phyloP scores from a whole-genome alignment of 345 rosid species.

The Nephelium lappaceum region DNA sequence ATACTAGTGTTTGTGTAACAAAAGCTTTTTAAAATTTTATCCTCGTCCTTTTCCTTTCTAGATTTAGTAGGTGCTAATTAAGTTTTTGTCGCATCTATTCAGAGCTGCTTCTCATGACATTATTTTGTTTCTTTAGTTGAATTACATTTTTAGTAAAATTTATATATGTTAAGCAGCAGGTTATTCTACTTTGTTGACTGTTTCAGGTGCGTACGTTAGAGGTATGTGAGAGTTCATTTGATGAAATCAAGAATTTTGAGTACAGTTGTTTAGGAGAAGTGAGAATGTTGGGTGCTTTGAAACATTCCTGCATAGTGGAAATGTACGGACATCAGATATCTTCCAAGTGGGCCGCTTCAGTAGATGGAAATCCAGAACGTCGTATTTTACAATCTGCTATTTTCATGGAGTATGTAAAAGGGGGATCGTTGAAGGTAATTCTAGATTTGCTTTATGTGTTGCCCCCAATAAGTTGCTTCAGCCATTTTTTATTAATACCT shows the following conservation, averaged over 20 bases:
- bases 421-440: slow-evolving; percentile 83
- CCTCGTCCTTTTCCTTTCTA: background rate
- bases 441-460: slow-evolving; percentile 3
- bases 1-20: background rate
- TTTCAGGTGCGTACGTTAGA: slow-evolving; percentile 74
- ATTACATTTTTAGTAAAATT: background rate
- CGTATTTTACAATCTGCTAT: slow-evolving; percentile 72
- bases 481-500: slow-evolving; percentile 1
- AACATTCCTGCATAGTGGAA: slow-evolving; percentile 85
- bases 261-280: slow-evolving; percentile 87
- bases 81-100: background rate
- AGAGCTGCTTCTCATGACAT: background rate
- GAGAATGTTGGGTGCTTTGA: slow-evolving; percentile 72
- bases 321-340: slow-evolving; percentile 86
- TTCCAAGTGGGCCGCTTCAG: slow-evolving; percentile 66
- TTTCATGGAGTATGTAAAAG: slow-evolving; percentile 77
- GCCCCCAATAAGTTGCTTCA: background rate
- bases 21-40: background rate
- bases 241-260: slow-evolving; percentile 76
- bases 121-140: slow-evolving; percentile 13
- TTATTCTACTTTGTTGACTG: slow-evolving; percentile 18
- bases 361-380: slow-evolving; percentile 52
- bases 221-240: slow-evolving; percentile 49
- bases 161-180: background rate
- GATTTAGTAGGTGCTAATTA: background rate